These are phyloP conservation scores for Ilex aquifolium DNA, from an alignment of 257 asterid species.

Conservation along the genomic window DNA sequence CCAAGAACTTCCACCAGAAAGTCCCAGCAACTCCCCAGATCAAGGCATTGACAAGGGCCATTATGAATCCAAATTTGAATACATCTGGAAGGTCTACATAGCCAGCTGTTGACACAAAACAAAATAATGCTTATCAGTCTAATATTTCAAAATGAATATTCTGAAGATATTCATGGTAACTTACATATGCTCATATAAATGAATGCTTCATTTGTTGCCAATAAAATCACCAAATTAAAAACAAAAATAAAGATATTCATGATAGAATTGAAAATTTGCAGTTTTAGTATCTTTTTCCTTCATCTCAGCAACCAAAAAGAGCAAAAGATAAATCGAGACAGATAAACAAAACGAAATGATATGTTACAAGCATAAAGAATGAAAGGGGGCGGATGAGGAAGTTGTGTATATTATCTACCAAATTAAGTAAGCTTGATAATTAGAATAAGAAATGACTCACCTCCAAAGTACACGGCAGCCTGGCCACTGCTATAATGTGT, in stretches of 20 bases:
- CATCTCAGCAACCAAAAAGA: no score
- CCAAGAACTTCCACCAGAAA: conserved; percentile 96
- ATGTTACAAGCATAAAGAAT: not conserved
- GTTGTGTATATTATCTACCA: no score
- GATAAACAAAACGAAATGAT: no score
- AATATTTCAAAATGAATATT: no score
- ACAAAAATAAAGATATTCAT: no score
- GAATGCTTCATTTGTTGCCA: no score
- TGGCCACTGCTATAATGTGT: conserved; percentile 98
- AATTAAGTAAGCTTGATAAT: not conserved
- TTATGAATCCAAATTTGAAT: conserved; percentile 78
- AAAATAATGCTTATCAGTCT: conserved; percentile 15
- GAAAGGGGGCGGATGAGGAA: not conserved
- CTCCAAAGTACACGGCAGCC: conserved; percentile 96
- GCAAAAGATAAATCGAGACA: no score
- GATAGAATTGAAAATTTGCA: no score
- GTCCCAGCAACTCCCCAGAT: conserved; percentile 76
- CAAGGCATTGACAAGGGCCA: conserved; percentile 70
- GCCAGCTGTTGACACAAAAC: conserved; percentile 60
- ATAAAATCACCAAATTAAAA: no score
- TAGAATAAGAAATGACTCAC: conserved; percentile 25
- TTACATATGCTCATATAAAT: no score
- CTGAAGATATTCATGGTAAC: no score
- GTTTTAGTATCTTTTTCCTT: no score
- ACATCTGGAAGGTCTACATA: conserved; percentile 88